Evolutionary conservation across 129 eudicot genomes (phyloP).

Genomic region (Arctium minus): DNA sequence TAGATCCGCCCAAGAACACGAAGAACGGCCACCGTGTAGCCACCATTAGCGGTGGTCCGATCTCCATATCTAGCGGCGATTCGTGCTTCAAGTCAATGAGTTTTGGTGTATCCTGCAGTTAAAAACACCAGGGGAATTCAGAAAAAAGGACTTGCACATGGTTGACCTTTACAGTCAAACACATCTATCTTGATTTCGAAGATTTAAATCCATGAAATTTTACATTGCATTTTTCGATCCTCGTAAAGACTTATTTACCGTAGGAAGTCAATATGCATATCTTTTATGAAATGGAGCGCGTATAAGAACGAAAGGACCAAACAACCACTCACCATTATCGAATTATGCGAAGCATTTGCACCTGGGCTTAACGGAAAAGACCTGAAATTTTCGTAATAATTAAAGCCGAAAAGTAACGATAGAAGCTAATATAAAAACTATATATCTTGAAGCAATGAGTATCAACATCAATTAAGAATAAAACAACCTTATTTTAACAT

Average conservation of each 20-base stretch:
- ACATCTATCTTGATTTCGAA: background rate
- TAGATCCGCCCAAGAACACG: constrained; percentile 75
- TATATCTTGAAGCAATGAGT: constrained; percentile 1
- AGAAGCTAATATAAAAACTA: background rate
- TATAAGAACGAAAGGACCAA: background rate
- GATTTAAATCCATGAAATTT: background rate
- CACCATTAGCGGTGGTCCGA: constrained; percentile 28
- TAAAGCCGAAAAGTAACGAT: background rate
- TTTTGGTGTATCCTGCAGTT: constrained; percentile 51
- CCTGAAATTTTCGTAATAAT: constrained; percentile 17
- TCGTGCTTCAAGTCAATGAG: constrained; percentile 59
- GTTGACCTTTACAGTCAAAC: constrained; percentile 8
- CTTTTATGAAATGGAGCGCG: background rate
- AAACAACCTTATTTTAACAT: constrained; percentile 1
- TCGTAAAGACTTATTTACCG: background rate
- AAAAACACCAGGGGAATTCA: background rate
- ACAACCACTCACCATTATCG: constrained; percentile 23
- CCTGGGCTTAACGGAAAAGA: constrained; percentile 34
- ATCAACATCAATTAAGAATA: background rate
- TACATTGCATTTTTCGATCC: background rate
- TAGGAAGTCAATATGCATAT: constrained; percentile 4
- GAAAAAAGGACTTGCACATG: background rate
- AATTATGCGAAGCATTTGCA: constrained; percentile 28
- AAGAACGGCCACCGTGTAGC: constrained; percentile 80
- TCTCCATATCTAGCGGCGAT: constrained; percentile 35